phyloP scores from a whole-genome alignment of 768 basidiomycete species.

The Chalciporus piperatus region DNA sequence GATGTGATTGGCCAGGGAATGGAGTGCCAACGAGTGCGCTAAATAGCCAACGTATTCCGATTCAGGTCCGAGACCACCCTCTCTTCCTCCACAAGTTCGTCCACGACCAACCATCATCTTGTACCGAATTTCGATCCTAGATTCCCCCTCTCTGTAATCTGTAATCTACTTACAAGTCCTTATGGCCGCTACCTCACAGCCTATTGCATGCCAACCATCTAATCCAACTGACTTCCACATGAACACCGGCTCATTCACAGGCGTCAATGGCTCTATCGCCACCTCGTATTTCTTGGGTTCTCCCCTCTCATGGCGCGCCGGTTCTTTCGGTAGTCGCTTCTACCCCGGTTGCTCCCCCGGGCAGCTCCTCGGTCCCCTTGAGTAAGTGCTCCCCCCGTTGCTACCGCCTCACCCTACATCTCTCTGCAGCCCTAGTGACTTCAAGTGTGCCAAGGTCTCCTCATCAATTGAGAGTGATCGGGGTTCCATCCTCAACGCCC shows the following conservation, averaged over 20 bases:
- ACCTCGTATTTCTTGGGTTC: slow-evolving; percentile 72
- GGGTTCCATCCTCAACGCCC: slow-evolving; percentile 59
- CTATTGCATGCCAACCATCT: slow-evolving; percentile 40
- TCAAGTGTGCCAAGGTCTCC: slow-evolving; percentile 44
- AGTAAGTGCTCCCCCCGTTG: slow-evolving; percentile 44
- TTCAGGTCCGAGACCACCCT: slow-evolving; percentile 3
- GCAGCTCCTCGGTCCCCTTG: slow-evolving; percentile 57
- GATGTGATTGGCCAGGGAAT: slow-evolving; percentile 15
- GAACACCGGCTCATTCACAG: slow-evolving; percentile 49
- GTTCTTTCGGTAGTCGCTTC: slow-evolving; percentile 63
- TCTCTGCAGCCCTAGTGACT: slow-evolving; percentile 40
- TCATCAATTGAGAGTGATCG: slow-evolving; percentile 62
- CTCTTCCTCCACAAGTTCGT: slow-evolving; percentile 8
- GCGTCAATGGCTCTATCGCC: slow-evolving; percentile 48
- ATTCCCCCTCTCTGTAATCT: slow-evolving; percentile 1
- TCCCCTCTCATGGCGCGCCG: slow-evolving; percentile 67
- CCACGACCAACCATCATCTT: neutral
- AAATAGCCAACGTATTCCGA: slow-evolving; percentile 24
- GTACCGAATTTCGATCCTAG: neutral
- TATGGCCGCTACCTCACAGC: slow-evolving; percentile 41
- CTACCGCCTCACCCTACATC: neutral
- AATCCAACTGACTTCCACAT: slow-evolving; percentile 32
- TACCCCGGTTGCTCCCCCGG: slow-evolving; percentile 63
- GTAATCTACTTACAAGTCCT: neutral
- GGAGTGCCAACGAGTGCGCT: slow-evolving; percentile 14